Evolutionary conservation across 2,329 filamentous ascomycete genomes (phyloP).

Genomic region (Zopfia rhizophila): DNA sequence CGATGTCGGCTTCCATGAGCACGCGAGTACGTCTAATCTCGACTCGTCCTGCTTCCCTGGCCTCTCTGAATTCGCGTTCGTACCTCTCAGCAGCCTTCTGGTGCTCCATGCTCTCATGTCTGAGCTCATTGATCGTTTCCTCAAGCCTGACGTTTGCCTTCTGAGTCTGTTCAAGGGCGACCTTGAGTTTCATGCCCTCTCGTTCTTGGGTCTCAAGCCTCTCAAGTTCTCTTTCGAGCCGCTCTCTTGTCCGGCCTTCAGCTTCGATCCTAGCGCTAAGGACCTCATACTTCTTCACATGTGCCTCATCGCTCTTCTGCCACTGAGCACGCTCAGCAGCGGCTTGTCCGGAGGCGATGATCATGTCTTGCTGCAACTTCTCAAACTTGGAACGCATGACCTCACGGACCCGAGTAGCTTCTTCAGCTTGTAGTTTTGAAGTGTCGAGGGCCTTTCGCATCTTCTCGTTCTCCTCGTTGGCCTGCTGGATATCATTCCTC

Average conservation of each 20-base stretch:
- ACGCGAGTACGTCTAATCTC: slow-evolving; percentile 85
- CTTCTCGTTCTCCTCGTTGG: slow-evolving; percentile 67
- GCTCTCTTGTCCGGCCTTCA: slow-evolving; percentile 55
- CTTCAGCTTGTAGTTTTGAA: slow-evolving; percentile 81
- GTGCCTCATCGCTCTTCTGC: slow-evolving; percentile 73
- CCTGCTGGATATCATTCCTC: slow-evolving; percentile 67
- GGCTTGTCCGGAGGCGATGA: slow-evolving; percentile 78
- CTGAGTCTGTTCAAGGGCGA: slow-evolving; percentile 72
- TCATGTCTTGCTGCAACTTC: slow-evolving; percentile 88
- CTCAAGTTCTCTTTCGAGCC: slow-evolving; percentile 59
- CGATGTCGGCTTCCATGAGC: slow-evolving; percentile 82
- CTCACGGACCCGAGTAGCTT: slow-evolving; percentile 85
- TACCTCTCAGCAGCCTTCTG: slow-evolving; percentile 74
- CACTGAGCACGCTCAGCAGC: slow-evolving; percentile 83
- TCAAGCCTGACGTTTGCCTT: slow-evolving; percentile 73
- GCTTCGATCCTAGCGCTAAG: slow-evolving; percentile 63
- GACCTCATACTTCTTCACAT: slow-evolving; percentile 63
- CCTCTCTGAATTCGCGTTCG: slow-evolving; percentile 85
- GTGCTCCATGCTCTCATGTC: slow-evolving; percentile 76
- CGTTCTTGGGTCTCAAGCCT: slow-evolving; percentile 69
- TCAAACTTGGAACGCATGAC: slow-evolving; percentile 86
- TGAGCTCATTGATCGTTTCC: slow-evolving; percentile 62
- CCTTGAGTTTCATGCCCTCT: slow-evolving; percentile 79
- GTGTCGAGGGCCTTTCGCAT: slow-evolving; percentile 78
- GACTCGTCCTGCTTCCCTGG: slow-evolving; percentile 78